Conservation (phyloP, 2,329 filamentous ascomycete genomes). For the Aspergillus floridensis region DNA sequence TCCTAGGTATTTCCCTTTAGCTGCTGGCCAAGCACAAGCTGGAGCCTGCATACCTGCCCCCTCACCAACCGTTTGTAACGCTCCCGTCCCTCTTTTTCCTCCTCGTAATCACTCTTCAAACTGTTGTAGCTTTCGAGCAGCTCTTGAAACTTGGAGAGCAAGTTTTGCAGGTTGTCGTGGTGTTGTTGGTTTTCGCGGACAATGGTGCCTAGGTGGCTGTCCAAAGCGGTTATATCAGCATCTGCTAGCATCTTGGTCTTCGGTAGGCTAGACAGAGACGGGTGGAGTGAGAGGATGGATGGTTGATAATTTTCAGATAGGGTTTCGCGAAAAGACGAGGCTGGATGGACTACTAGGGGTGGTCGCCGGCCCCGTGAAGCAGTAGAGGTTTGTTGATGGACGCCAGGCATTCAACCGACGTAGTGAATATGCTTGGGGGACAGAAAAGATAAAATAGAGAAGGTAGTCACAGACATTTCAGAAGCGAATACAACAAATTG, state of each 20-base stretch:
- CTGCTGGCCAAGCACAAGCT: not conserved
- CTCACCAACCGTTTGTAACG: conserved; percentile 55
- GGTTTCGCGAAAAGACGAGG: not conserved
- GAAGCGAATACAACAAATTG: too few species aligned
- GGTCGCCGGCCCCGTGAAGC: not conserved
- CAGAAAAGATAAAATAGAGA: not conserved
- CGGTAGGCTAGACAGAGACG: not conserved
- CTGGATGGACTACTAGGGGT: not conserved
- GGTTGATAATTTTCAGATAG: too few species aligned
- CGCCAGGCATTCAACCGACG: not conserved
- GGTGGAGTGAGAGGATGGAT: not conserved
- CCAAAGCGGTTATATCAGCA: conserved; percentile 18
- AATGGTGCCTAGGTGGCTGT: conserved; percentile 11
- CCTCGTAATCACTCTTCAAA: conserved; percentile 58
- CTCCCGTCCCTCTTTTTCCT: conserved; percentile 54
- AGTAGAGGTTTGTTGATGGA: not conserved
- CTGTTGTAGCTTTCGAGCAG: conserved; percentile 56
- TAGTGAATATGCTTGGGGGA: not conserved
- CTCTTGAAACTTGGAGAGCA: conserved; percentile 42
- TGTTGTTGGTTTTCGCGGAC: conserved; percentile 26
- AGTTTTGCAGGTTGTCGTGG: conserved; percentile 28
- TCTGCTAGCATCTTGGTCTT: conserved; percentile 18
- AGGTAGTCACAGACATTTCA: too few species aligned
- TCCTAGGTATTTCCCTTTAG: conserved; percentile 31
- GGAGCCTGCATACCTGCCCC: conserved; percentile 35